Percentiles rank a stretch among this genome's conserved stretches.
These are phyloP conservation scores for Graphiopsis chlorocephala DNA, from an alignment of 2,329 filamentous ascomycete genomes.

Conservation along the genomic window DNA sequence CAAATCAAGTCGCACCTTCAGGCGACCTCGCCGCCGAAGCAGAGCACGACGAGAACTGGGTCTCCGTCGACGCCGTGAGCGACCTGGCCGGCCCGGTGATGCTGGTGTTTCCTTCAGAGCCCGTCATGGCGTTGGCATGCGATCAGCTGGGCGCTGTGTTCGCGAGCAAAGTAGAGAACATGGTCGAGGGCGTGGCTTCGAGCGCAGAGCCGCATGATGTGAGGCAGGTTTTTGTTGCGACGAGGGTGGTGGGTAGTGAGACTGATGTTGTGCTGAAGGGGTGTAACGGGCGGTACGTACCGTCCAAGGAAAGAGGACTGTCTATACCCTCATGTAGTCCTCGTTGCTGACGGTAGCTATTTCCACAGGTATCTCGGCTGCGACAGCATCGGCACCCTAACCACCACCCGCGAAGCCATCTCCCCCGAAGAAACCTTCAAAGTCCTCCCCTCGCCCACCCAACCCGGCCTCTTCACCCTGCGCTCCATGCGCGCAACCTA, in stretches of 20 bases:
- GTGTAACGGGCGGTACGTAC: conserved; percentile 67
- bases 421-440: conserved; percentile 79
- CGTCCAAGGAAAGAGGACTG: not conserved
- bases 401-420: conserved; percentile 76
- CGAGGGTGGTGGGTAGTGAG: conserved; percentile 76
- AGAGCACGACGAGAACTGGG: conserved; percentile 82
- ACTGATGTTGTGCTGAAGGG: conserved; percentile 77
- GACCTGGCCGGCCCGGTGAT: conserved; percentile 82
- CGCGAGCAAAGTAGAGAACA: conserved; percentile 76
- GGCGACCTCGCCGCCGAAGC: conserved; percentile 41
- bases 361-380: conserved; percentile 71
- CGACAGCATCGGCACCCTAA: conserved; percentile 77
- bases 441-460: conserved; percentile 32
- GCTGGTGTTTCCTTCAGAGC: conserved; percentile 74
- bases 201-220: conserved; percentile 95
- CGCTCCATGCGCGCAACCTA: conserved; percentile 62
- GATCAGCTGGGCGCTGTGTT: conserved; percentile 88
- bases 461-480: conserved; percentile 27
- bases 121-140: conserved; percentile 73
- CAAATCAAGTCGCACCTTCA: conserved; percentile 34
- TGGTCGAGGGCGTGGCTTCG: conserved; percentile 75
- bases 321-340: not conserved
- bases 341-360: not conserved
- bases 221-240: conserved; percentile 91
- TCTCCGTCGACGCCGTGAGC: conserved; percentile 69